Base-by-base conservation (phyloP, 139 green algal species). In the Chlorella sorokiniana region DNA sequence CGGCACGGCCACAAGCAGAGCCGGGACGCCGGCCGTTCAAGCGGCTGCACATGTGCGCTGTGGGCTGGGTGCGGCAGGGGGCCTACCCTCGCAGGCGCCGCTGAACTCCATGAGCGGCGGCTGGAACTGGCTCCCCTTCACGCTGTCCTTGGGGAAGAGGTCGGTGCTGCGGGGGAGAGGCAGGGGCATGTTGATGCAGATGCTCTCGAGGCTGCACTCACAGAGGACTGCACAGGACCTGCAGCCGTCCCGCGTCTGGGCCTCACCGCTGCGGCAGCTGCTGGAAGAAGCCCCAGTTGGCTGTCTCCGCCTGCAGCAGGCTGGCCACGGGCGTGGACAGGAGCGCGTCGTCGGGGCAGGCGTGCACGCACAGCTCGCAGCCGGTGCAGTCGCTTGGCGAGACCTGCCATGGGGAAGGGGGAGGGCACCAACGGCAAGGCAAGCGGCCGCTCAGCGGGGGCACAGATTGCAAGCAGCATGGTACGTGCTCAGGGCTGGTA, bases 301-400 rank as follows among this genome's bases (percentile, higher is more conserved):
- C 68, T 27, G 27, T 61, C 85, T 91, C 87, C 10, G 70, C 37
- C 8, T 68, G 67, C 51, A 91, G 59, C 65, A 91, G 69, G 0
- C 69, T 11, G n/a, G 40, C 64, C 27, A 89, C 83, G 27, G 89
- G 85, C 63, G 42, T 63, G 7, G 81, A 33, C 56, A 38, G 40
- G n/a, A 92, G 87, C 3, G 85, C 85, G 18, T 89, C 75, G 77
- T 92, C 86, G 16, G 89, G 89, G 76, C 89, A 93, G 22, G 82
- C 89, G 67, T 88, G 82, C 69, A 87, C 84, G 61, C 89, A 93
- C 67, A 93, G 88, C 67, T 91, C 81, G 77, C 89, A 93, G 79
- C 89, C 89, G 38, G 89, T 93, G 83, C 89, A 93, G 85, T 93
- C 89, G 40, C 80, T 64, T 33, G 87, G 89, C 1, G 89, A 91